Base-by-base conservation (phyloP, 805 yeast species). In the Zygoascus biomembranicola region DNA sequence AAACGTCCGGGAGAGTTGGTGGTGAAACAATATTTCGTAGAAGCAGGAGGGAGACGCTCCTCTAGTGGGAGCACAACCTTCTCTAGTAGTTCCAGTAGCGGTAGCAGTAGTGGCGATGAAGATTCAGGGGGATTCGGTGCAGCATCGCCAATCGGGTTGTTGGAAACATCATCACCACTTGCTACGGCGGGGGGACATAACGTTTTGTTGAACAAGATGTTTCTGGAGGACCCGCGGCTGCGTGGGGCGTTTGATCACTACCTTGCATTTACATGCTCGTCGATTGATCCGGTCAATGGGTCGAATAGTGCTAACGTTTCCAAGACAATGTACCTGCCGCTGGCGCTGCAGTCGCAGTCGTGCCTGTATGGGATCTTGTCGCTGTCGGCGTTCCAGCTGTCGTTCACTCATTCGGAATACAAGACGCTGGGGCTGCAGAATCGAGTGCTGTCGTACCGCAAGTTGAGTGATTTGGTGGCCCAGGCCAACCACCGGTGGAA, bases 381-480 rank as follows among this genome's bases (percentile, higher is more conserved):
- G 5, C 28, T 49, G 14, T 49, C 52, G 13, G 52, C 52, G 5
- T 49, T 28, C 19, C 52, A 49, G 32, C 20, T 49, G 31, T 19
- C 37, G 2, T 26, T 49, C 5, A 31, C 35, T 5, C 39, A 42
- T 8, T 31, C 47, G 6, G 47, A 49, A 42, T 49, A 37, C 26
- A 42, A 16, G n/a, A 19, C 19, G 4, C 11, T 41, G n/a, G 52
- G 47, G 16, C 47, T 49, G 35, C 19, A 42, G 2, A 50, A 49
- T 18, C 37, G 52, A 9, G n/a, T 44, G 8, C 26, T 42, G 19
- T 41, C 52, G n/a, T 49, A 49, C 32, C 28, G 16, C 10, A 42
- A 42, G 26, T 18, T 16, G 16, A 5, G 19, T 9, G 14, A 5
- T 4, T 10, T 10, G 14, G 41, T 28, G 18, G 35, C 19, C n/a